phyloP scores from a whole-genome alignment of 257 asterid genomes.

The Solanum piurae region DNA sequence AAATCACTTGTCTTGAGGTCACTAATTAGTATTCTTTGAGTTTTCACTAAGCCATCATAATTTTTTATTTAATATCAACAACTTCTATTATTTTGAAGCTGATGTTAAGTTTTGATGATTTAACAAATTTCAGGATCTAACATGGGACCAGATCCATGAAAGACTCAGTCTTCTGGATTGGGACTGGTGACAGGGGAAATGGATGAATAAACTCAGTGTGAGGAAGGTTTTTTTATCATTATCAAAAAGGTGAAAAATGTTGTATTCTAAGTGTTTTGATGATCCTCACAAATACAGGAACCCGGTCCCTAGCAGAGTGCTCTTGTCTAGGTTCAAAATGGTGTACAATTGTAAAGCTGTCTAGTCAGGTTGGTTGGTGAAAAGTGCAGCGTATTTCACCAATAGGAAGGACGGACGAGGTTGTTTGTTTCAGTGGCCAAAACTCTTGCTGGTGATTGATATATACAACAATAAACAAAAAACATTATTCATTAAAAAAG shows the following conservation, averaged over 20 bases:
- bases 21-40: background rate
- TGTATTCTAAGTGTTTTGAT: background rate
- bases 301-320: background rate
- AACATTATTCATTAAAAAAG: background rate
- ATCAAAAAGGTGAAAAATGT: background rate
- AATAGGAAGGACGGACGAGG: background rate
- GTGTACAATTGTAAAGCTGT: background rate
- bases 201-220: background rate
- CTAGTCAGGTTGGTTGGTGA: background rate
- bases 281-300: background rate
- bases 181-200: background rate
- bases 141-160: too few species aligned
- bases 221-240: background rate
- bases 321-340: background rate
- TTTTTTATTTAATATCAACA: background rate
- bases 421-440: background rate
- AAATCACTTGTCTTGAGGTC: background rate
- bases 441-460: background rate
- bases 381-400: background rate
- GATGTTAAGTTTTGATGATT: background rate
- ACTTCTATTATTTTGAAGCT: background rate
- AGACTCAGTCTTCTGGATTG: background rate
- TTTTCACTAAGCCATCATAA: background rate
- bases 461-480: background rate
- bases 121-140: background rate